Base-by-base conservation (phyloP, 2,329 filamentous ascomycete species). In the Gaeumannomyces sp. region DNA sequence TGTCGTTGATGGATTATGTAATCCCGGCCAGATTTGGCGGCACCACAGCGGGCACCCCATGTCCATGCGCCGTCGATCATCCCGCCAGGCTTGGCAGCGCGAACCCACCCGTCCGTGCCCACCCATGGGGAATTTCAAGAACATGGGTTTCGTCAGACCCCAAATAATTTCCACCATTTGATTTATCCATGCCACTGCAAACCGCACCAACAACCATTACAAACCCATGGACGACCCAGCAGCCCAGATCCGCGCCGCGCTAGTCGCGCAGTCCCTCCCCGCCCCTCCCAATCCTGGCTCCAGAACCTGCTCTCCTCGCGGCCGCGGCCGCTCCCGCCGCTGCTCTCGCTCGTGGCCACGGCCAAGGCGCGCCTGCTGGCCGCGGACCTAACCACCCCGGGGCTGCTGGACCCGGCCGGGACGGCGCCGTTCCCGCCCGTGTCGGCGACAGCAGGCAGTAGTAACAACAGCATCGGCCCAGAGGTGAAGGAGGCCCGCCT, bases 281-380 rank as follows among this genome's bases (percentile, higher is more conserved):
- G 50, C 77, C 70, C 84, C 1, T 81, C 83, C 2, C 65, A 73
- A 50, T 68, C 83, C 65, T 94, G 90, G 85, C 82, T 95, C 33
- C 79, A 81, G 65, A 78, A 77, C 65, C 86, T 94, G 73, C 73
- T 90, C 66, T 76, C 83, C 13, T 79, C 82, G 7, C 22, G 83
- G 75, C 76, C 83, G 69, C 73, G n/a, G 8, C 83, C 79, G 59
- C 79, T 81, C 22, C 87, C 85, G 1, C 88, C 91, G 0, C 76
- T 93, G 1, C 84, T 87, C 33, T 89, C 90, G 4, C 82, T 96
- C 27, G 81, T 90, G 65, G 91, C 92, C 67, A 95, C 93, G 2
- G 90, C 90, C 53, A 87, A 90, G 69, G 89, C 93, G 70, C 92
- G 92, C 64, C 80, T 98, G 14, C 84, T 97, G 6, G 85, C 89